These are phyloP conservation scores for Hyaloscypha bicolor DNA, from an alignment of 495 filamentous ascomycete genomes.

Conservation along the genomic window DNA sequence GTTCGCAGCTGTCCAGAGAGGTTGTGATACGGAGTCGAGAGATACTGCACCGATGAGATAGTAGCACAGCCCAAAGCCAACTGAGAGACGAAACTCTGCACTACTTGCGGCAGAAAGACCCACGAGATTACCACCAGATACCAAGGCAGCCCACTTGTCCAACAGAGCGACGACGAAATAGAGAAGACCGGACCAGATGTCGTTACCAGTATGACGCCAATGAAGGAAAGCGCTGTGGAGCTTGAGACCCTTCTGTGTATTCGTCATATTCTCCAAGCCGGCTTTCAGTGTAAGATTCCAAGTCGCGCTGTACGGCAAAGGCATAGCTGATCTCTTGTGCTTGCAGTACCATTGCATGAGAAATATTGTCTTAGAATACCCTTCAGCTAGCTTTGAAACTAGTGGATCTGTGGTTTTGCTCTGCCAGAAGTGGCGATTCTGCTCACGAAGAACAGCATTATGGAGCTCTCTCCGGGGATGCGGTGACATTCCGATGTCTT, in stretches of 20 bases:
- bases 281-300: conserved; percentile 64
- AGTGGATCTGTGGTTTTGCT: conserved; percentile 46
- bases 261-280: conserved; percentile 53
- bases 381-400: conserved; percentile 49
- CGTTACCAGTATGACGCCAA: conserved; percentile 59
- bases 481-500: conserved; percentile 25
- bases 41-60: conserved; percentile 62
- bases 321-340: conserved; percentile 50
- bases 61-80: conserved; percentile 60
- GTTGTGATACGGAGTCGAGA: conserved; percentile 59
- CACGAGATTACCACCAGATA: conserved; percentile 48
- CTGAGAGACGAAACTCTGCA: conserved; percentile 49
- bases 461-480: conserved; percentile 50
- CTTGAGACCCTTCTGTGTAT: conserved; percentile 58
- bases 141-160: conserved; percentile 60
- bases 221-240: conserved; percentile 65
- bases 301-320: conserved; percentile 60
- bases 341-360: conserved; percentile 62
- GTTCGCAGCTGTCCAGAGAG: conserved; percentile 52
- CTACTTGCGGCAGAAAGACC: conserved; percentile 44
- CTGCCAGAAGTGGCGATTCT: conserved; percentile 43
- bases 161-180: conserved; percentile 62
- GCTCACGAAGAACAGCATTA: conserved; percentile 48
- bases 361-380: conserved; percentile 61
- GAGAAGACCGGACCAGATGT: conserved; percentile 54